Conservation (phyloP, 805 yeast species). For the Jamesozyma spencerorum region DNA sequence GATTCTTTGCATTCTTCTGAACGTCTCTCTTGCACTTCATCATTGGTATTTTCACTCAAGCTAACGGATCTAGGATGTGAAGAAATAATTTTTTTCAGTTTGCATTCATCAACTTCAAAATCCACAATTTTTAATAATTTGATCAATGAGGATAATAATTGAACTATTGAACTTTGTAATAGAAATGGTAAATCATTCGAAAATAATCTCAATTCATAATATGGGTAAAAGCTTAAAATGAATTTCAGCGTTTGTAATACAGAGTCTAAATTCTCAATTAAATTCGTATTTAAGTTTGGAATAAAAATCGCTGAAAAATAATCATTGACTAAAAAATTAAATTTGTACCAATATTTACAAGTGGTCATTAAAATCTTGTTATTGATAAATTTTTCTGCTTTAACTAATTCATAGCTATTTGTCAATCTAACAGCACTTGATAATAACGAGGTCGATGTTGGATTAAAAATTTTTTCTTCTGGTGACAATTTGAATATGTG, state of each 20-base stretch:
- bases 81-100: slow-evolving; percentile 3
- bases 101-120: not conserved
- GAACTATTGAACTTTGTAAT: not conserved
- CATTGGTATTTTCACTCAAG: no score
- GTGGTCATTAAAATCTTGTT: slow-evolving; percentile 1
- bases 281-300: not conserved
- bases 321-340: slow-evolving; percentile 3
- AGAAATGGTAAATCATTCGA: not conserved
- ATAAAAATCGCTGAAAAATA: slow-evolving; percentile 2
- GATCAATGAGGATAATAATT: not conserved
- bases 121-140: not conserved
- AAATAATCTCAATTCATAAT: slow-evolving; percentile 4
- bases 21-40: no score
- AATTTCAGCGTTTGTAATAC: slow-evolving; percentile 1
- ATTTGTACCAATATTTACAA: slow-evolving; percentile 15
- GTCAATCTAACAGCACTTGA: not conserved
- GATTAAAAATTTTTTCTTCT: not conserved
- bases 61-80: no score
- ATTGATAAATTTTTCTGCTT: not conserved
- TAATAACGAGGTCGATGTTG: not conserved
- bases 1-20: no score
- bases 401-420: not conserved
- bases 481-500: slow-evolving; percentile 4
- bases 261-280: not conserved
- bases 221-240: slow-evolving; percentile 5